phyloP scores from a whole-genome alignment of 2,329 filamentous ascomycete genomes.

The Xylariaceae sp. region DNA sequence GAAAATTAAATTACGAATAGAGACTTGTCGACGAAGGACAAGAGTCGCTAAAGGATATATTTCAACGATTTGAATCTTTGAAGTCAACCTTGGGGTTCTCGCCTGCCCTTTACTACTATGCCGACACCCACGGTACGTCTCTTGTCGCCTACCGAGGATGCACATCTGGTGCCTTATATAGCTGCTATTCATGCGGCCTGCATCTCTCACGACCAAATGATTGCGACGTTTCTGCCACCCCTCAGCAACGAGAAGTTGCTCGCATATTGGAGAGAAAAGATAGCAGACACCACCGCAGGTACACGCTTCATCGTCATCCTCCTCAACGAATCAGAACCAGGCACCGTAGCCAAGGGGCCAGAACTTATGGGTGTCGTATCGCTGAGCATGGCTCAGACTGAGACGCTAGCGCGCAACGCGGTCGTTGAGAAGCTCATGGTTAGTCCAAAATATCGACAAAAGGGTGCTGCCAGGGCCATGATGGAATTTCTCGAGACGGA shows the following conservation, averaged over 20 bases:
- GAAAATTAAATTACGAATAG: too few species aligned
- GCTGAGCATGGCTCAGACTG: slow-evolving; percentile 55
- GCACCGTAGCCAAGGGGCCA: slow-evolving; percentile 46
- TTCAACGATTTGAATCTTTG: background rate
- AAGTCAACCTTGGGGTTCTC: background rate
- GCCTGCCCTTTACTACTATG: slow-evolving; percentile 1
- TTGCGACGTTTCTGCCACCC: slow-evolving; percentile 65
- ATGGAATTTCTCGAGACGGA: slow-evolving; percentile 62
- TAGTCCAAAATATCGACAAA: slow-evolving; percentile 54
- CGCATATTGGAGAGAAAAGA: slow-evolving; percentile 4
- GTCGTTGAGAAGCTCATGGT: slow-evolving; percentile 65
- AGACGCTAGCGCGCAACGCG: slow-evolving; percentile 63
- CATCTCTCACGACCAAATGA: slow-evolving; percentile 61
- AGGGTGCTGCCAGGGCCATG: slow-evolving; percentile 58
- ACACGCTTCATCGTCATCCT: slow-evolving; percentile 60
- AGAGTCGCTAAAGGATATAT: background rate
- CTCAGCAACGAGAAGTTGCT: slow-evolving; percentile 44
- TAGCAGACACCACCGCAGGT: slow-evolving; percentile 35
- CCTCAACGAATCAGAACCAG: slow-evolving; percentile 43
- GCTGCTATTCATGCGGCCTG: slow-evolving; percentile 35
- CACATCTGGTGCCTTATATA: slow-evolving; percentile 47
- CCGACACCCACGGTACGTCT: slow-evolving; percentile 42
- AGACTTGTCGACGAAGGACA: too few species aligned
- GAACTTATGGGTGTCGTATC: slow-evolving; percentile 57
- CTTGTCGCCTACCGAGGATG: slow-evolving; percentile 53